Base-by-base conservation (phyloP, 2,329 filamentous ascomycete genomes). In the Verticillium dahliae region DNA sequence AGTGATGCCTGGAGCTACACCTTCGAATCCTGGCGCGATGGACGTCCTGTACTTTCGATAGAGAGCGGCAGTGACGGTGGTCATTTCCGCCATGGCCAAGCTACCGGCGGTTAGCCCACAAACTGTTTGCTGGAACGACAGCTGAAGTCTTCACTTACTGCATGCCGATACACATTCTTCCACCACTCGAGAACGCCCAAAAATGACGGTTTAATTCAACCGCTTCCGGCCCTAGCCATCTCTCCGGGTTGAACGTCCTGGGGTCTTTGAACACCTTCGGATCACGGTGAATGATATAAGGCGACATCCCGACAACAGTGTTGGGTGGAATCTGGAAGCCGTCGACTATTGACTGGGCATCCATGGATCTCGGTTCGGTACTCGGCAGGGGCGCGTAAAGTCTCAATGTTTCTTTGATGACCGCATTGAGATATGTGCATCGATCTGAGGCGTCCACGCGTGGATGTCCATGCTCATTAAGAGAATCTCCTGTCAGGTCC, bases 311-410 rank as follows among this genome's bases (percentile, higher is more conserved):
- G 0, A 72, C 70, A 0, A 71, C 67, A 0, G 68, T 71, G 1
- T 65, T 38, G 0, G 64, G 67, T 0, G 70, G 70, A 9, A 72
- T 67, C 0, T 38, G 22, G 18, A 69, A 72, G 2, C 68, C 69
- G 14, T 71, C 67, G 1, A 72, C 62, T 0, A 60, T 60, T 1
- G 64, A 61, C 7, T 66, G 68, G 1, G 33, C 34, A 0, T 62
- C 61, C 1, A 67, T 33, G 37, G 74, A 76, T 5, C 82, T 74
- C 6, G 82, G 82, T 59, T 84, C 76, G 0, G 76, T 80, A 31
- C 79, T 79, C 0, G 83, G 81, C 7, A 85, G 72, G 0, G 82
- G 81, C 11, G 80, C 75, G 56, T 81, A 80, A 0, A 85, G 69
- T 1, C 80, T 69, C 3, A 83, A 65, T 0, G 80, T 80, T 66